Base-by-base conservation (phyloP, 176 grass and related monocot genomes). In the Poa annua region DNA sequence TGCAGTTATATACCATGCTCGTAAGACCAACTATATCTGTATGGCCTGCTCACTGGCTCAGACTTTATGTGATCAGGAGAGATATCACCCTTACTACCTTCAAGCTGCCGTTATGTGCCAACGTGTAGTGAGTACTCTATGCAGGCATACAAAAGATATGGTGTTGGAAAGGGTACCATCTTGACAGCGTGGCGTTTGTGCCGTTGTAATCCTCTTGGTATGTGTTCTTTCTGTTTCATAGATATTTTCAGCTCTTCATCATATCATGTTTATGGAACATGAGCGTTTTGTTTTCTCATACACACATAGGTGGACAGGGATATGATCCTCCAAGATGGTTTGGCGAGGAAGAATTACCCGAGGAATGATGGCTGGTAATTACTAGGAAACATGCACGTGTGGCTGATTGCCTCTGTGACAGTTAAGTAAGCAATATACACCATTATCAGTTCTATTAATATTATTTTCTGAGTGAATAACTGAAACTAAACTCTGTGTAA, bases 241-340 rank as follows among this genome's bases (percentile, higher is more conserved):
- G 8, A 35, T 32, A 81, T 75, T 70, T 80, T 61, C 41, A 70
- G 62, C 38, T 61, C 14, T 71, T 22, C 19, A 20, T 82, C 38
- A 48, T 66, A 63, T 45, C n/a, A 21, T 81, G 55, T 66, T 60
- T 56, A 33, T 70, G 60, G 50, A 76, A 54, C 49, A 60, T 24
- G 59, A 21, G 5, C 7, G 0, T 38, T 81, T 56, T 79, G 54
- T 54, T 50, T 32, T 80, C 3, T 83, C 50, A 57, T 74, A 76
- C 79, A 44, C 25, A 66, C 62, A 59, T 80, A 95, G 96, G 92
- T 77, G 89, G 91, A 74, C 85, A 73, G 80, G 92, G 89, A 59
- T 98, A 90, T 91, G 96, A 98, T 89, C 96, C 89, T 49, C 91
- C 92, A 34, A 86, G 77, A 34, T 98, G 96, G 92, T 98, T 98